phyloP scores from a whole-genome alignment of 1,284 basidiomycete species.

The Laetiporus sulphureus region DNA sequence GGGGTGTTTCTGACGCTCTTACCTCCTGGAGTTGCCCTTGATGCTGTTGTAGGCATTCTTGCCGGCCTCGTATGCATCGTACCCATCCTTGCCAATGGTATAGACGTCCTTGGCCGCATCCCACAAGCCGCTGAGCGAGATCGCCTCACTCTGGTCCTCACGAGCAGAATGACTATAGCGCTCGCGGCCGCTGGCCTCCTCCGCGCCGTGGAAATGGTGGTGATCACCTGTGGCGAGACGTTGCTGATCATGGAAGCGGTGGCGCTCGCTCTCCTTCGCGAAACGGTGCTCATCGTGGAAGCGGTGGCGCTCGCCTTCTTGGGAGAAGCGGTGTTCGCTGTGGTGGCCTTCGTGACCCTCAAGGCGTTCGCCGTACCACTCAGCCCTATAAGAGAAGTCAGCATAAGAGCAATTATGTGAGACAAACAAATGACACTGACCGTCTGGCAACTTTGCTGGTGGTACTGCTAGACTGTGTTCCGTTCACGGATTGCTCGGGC shows the following conservation, averaged over 20 bases:
- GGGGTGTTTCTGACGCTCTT: too few species aligned
- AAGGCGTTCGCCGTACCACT: not conserved
- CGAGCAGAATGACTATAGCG: not conserved
- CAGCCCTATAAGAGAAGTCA: too few species aligned
- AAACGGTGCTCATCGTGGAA: not conserved
- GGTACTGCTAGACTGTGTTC: too few species aligned
- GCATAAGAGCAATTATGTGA: too few species aligned
- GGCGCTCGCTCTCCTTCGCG: not conserved
- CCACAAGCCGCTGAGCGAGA: not conserved
- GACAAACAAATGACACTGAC: too few species aligned
- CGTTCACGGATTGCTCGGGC: too few species aligned
- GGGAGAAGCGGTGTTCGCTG: not conserved
- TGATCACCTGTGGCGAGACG: too few species aligned
- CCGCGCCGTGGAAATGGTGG: not conserved
- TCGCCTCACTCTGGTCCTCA: not conserved
- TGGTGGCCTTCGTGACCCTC: not conserved
- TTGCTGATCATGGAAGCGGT: not conserved
- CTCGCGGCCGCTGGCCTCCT: not conserved
- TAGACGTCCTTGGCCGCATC: not conserved
- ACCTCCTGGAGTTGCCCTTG: not conserved
- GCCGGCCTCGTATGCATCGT: slow-evolving; percentile 5
- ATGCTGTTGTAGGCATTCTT: slow-evolving; percentile 1
- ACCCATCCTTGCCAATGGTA: slow-evolving; percentile 1
- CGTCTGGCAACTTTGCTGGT: too few species aligned
- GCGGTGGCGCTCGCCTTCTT: not conserved